A percentile compares a stretch with the other conserved stretches of the same genome.
Conservation (phyloP, 163 green algal species). For the Prototheca cutis region DNA sequence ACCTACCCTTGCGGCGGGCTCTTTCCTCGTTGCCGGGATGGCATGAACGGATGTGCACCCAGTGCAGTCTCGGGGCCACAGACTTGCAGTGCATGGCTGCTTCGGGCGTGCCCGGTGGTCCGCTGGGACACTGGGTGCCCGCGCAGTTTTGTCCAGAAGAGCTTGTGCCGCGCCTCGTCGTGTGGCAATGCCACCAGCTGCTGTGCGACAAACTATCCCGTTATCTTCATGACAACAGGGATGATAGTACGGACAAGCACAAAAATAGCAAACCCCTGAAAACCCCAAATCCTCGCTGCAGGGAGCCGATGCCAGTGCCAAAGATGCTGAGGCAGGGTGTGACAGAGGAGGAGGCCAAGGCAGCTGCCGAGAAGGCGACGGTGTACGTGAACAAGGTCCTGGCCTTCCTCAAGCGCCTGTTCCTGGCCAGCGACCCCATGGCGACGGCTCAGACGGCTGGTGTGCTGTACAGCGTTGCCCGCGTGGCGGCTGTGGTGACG, state of each 20-base stretch:
- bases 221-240: neutral
- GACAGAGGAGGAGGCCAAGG: conserved; percentile 29
- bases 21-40: neutral
- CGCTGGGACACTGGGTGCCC: neutral
- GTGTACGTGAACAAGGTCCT: conserved; percentile 42
- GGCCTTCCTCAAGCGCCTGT: conserved; percentile 22
- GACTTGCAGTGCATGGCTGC: neutral
- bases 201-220: neutral
- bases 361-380: conserved; percentile 28
- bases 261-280: too few relatives aligned
- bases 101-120: neutral
- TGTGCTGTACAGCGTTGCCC: conserved; percentile 36
- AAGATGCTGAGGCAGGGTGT: conserved; percentile 36
- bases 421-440: conserved; percentile 34
- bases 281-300: too few relatives aligned
- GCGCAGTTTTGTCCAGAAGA: too few relatives aligned
- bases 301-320: conserved; percentile 36
- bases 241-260: too few relatives aligned
- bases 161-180: too few relatives aligned
- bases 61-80: neutral
- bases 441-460: conserved; percentile 23
- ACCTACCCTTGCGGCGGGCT: neutral
- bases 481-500: conserved; percentile 33
- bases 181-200: neutral
- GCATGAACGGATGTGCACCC: neutral